A percentile compares a stretch with the other conserved stretches of the same genome.
Evolutionary conservation across 371 early-diverging fungal species (phyloP).

Genomic region (Cokeromyces recurvatus): DNA sequence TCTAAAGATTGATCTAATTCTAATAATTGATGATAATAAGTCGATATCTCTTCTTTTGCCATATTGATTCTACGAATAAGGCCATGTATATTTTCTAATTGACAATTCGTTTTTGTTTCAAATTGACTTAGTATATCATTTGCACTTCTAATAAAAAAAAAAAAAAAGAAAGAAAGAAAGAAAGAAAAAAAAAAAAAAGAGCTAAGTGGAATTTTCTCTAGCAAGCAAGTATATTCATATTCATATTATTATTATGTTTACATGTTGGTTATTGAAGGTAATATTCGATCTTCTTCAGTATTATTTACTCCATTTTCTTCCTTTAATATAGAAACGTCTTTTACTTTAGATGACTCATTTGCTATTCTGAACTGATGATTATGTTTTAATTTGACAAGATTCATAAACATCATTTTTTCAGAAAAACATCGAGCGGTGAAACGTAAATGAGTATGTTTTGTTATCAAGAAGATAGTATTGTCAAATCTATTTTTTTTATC

Average conservation of each 20-base stretch:
- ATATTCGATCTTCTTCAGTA: too few species aligned
- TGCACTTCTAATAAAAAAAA: neutral
- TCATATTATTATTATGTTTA: too few species aligned
- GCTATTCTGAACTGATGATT: too few species aligned
- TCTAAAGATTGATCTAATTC: constrained; percentile 1
- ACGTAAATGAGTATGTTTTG: constrained; percentile 1
- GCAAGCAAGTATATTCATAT: too few species aligned
- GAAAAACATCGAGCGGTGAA: constrained; percentile 9
- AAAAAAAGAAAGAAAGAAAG: too few species aligned
- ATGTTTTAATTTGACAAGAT: constrained; percentile 15
- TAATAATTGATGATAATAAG: neutral
- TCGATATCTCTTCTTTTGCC: constrained; percentile 1
- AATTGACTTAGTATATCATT: neutral
- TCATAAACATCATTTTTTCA: constrained; percentile 23
- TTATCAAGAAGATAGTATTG: constrained; percentile 1
- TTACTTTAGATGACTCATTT: too few species aligned
- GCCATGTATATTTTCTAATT: neutral
- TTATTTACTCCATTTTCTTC: too few species aligned
- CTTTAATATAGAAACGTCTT: too few species aligned
- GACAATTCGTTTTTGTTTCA: neutral
- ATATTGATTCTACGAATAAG: neutral
- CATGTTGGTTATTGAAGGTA: too few species aligned
- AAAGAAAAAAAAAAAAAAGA: too few species aligned
- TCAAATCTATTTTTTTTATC: constrained; percentile 1
- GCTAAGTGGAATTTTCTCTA: too few species aligned